Percentiles rank a stretch among this genome's conserved stretches.
These are phyloP conservation scores for Cornus florida DNA, from an alignment of 148 eudicot genomes.

Conservation along the genomic window DNA sequence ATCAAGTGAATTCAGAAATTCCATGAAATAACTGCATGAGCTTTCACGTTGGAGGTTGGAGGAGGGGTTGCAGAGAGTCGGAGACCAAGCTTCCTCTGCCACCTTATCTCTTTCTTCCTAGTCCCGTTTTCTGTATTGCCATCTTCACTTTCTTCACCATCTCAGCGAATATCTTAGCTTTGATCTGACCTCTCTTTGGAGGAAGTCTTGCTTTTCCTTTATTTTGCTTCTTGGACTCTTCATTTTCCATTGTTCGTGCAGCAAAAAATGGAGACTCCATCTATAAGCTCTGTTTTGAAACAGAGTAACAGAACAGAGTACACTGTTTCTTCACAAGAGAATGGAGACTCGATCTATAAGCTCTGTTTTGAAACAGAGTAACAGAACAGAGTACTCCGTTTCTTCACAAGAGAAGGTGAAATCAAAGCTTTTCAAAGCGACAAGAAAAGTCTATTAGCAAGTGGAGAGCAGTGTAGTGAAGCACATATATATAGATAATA, in stretches of 20 bases:
- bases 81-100: neutral
- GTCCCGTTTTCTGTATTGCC: neutral
- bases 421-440: too few relatives aligned
- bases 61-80: neutral
- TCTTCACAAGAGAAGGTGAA: too few relatives aligned
- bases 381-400: neutral
- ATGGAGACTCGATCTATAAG: too few relatives aligned
- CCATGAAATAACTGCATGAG: too few relatives aligned
- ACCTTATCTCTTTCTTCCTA: neutral
- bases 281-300: too few relatives aligned
- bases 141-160: neutral
- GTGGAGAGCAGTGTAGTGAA: too few relatives aligned
- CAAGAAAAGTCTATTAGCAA: too few relatives aligned
- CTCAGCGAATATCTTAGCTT: constrained; percentile 1
- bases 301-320: too few relatives aligned
- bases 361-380: neutral
- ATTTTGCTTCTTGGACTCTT: neutral
- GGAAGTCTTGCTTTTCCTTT: neutral
- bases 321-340: too few relatives aligned
- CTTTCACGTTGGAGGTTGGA: neutral
- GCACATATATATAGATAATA: too few relatives aligned
- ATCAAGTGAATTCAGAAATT: too few relatives aligned
- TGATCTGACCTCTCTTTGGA: constrained; percentile 12
- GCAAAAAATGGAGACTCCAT: neutral
- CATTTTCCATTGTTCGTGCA: neutral